phyloP scores from a whole-genome alignment of 2,329 filamentous ascomycete genomes.

The Nemania diffusa region DNA sequence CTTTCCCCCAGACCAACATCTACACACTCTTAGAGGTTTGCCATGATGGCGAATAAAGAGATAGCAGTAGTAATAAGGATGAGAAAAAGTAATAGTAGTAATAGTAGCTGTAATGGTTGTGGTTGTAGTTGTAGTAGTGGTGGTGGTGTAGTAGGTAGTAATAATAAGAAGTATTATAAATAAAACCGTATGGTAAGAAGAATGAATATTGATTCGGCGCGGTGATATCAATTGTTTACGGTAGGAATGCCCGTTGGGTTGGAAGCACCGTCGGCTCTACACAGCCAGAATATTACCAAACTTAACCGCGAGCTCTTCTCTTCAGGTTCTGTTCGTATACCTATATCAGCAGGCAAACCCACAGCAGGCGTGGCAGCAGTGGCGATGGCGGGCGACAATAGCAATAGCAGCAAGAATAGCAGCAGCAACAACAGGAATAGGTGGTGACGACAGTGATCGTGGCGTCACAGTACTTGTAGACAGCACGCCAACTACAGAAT shows the following conservation, averaged over 20 bases:
- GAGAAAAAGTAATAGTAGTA: not conserved
- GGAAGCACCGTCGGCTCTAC: slow-evolving; percentile 24
- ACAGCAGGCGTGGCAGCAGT: not conserved
- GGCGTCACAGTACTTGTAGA: too few species aligned
- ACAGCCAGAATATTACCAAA: slow-evolving; percentile 13
- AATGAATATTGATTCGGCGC: slow-evolving; percentile 5
- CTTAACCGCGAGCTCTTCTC: not conserved
- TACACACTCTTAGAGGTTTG: slow-evolving; percentile 23
- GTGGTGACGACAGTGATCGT: not conserved
- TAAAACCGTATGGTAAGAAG: slow-evolving; percentile 8
- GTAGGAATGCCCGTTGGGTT: slow-evolving; percentile 19
- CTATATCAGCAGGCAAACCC: slow-evolving; percentile 17
- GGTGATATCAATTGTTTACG: slow-evolving; percentile 29
- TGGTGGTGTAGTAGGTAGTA: not conserved
- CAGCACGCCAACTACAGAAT: slow-evolving; percentile 12
- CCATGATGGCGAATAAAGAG: slow-evolving; percentile 20
- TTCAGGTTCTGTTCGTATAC: slow-evolving; percentile 9
- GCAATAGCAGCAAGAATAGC: slow-evolving; percentile 1
- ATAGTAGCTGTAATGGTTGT: not conserved
- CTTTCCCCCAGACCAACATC: slow-evolving; percentile 23
- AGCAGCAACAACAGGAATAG: slow-evolving; percentile 18
- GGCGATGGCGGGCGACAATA: not conserved
- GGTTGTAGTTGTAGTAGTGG: not conserved
- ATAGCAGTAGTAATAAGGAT: not conserved
- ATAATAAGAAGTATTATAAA: not conserved